Conservation (phyloP, 2,329 filamentous ascomycete genomes). For the Hypoxylon sp. region DNA sequence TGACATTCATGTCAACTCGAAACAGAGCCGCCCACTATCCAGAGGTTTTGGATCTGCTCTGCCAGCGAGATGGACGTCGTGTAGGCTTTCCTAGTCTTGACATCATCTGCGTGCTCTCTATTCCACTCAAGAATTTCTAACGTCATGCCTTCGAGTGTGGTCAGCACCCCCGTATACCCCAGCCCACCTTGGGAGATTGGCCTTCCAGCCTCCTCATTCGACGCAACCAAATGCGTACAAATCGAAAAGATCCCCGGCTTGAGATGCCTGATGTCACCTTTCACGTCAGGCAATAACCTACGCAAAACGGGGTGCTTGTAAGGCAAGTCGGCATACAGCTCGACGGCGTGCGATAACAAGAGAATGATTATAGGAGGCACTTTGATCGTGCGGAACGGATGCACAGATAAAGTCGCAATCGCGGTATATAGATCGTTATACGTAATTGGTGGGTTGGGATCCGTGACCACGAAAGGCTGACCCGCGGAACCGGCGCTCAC, state of each 20-base stretch:
- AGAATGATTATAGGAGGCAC: slow-evolving; percentile 49
- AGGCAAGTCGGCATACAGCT: slow-evolving; percentile 49
- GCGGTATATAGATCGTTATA: slow-evolving; percentile 50
- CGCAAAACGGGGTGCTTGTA: slow-evolving; percentile 41
- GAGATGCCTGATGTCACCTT: slow-evolving; percentile 48
- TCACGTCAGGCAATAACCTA: slow-evolving; percentile 45
- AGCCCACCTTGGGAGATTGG: slow-evolving; percentile 50
- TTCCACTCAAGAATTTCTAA: slow-evolving; percentile 55
- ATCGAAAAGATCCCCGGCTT: slow-evolving; percentile 54
- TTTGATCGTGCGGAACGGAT: slow-evolving; percentile 47
- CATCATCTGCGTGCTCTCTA: slow-evolving; percentile 45
- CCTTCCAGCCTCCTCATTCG: slow-evolving; percentile 45
- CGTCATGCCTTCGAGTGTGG: slow-evolving; percentile 53
- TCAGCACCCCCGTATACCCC: slow-evolving; percentile 51
- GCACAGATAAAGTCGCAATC: slow-evolving; percentile 47
- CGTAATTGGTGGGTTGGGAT: slow-evolving; percentile 53
- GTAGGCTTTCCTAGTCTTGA: slow-evolving; percentile 44
- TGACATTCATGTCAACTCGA: slow-evolving; percentile 14
- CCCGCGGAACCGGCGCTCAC: slow-evolving; percentile 46
- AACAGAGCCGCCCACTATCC: slow-evolving; percentile 12
- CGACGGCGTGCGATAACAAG: slow-evolving; percentile 49
- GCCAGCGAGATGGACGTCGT: slow-evolving; percentile 51
- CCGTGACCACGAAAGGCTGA: slow-evolving; percentile 53
- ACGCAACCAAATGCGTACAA: slow-evolving; percentile 51
- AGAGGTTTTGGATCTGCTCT: slow-evolving; percentile 49